Evolutionary conservation across 2,329 filamentous ascomycete species (phyloP).

Genomic region (Monosporascus ibericus): DNA sequence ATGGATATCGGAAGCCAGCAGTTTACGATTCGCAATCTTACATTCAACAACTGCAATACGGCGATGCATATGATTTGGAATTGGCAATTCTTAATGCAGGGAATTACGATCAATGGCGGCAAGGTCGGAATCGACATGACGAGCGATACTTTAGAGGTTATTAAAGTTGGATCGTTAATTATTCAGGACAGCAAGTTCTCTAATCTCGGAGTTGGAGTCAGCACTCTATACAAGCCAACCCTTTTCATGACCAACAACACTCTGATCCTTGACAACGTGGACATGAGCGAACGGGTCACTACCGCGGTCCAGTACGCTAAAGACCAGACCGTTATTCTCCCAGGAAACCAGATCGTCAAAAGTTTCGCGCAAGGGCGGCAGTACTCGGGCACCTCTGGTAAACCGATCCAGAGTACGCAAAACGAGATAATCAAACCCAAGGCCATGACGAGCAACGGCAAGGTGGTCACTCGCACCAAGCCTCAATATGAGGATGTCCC

Average conservation of each 20-base stretch:
- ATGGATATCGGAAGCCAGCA: constrained; percentile 82
- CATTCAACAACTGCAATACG: constrained; percentile 75
- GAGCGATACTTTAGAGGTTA: constrained; percentile 49
- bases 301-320: constrained; percentile 57
- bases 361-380: constrained; percentile 77
- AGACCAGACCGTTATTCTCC: constrained; percentile 55
- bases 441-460: constrained; percentile 57
- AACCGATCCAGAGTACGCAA: constrained; percentile 55
- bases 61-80: constrained; percentile 90
- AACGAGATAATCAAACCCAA: constrained; percentile 56
- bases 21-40: constrained; percentile 77
- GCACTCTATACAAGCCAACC: constrained; percentile 62
- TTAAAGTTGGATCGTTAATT: constrained; percentile 81
- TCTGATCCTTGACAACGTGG: constrained; percentile 82
- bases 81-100: constrained; percentile 81
- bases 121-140: constrained; percentile 75
- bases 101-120: constrained; percentile 67
- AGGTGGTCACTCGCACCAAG: constrained; percentile 77
- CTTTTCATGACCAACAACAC: constrained; percentile 69
- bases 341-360: constrained; percentile 61
- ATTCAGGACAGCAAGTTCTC: constrained; percentile 74
- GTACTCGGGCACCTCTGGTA: constrained; percentile 48
- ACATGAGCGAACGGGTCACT: constrained; percentile 63
- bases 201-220: constrained; percentile 70
- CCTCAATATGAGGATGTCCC: constrained; percentile 74